Evolutionary conservation across 257 asterid species (phyloP), one percentile per base, ranked within the genome.

Genomic region (Ballota nigra): DNA sequence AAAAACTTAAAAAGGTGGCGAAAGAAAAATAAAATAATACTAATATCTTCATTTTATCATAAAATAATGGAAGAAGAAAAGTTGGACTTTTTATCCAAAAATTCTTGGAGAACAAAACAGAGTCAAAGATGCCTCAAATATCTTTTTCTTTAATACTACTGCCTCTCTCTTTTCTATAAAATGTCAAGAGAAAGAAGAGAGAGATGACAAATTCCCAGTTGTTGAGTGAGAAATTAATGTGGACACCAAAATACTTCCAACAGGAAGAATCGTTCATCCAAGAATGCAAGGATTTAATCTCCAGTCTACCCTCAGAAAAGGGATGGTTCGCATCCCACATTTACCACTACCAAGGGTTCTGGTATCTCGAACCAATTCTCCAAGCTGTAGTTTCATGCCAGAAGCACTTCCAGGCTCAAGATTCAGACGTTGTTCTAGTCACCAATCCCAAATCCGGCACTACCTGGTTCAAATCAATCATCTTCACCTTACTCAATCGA

Each of bases 341-440:
- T 4, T 79, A 84, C 53, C 76, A 31, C 3, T 79, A 81, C 12
- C 78, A 84, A 69, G 86, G 86, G 7, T 81, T 77, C 24, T 82
- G 83, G 88, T 57, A 53, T 12, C 2, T 38, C 2, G 63, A 53
- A 2, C 23, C 33, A 7, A 3, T 15, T 9, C 77, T 84, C 0
- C 80, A 82, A 77, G 83, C 69, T 45, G 22, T 67, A 3, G 19
- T 71, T 2, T 47, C 70, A 61, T 71, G 62, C 0, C 77, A 62
- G 43, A 62, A 72, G 0, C 77, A 72, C 15, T 72, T 72, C 20
- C 53, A 72, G 5, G 20, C 41, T 23, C 56, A n/a, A 33, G 56
- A 72, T 22, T 62, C 70, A 26, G 77, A 72, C 8, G 20, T 63
- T 0, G 2, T 72, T 9, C 70, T 72, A 10, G 29, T 63, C 10